Conservation (phyloP, 2,329 filamentous ascomycete species). For the Zasmidium citrigriseum region DNA sequence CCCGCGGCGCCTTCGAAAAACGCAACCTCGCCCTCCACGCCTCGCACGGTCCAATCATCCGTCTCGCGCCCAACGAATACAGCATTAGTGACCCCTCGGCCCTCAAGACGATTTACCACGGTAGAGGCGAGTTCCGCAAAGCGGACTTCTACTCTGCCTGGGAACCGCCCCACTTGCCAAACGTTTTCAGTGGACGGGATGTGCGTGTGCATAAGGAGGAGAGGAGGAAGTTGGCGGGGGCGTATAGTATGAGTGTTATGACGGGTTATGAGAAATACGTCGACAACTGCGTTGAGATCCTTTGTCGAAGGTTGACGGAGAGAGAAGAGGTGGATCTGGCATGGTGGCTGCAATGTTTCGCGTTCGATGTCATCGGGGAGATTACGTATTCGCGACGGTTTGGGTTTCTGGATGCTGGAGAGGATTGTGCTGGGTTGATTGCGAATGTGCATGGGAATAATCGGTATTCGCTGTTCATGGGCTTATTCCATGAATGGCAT, state of each 20-base stretch:
- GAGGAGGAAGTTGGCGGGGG: slow-evolving; percentile 5
- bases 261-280: slow-evolving; percentile 16
- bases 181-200: slow-evolving; percentile 3
- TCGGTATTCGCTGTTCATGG: not conserved
- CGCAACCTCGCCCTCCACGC: slow-evolving; percentile 29
- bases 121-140: slow-evolving; percentile 20
- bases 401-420: slow-evolving; percentile 40
- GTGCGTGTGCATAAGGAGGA: not conserved
- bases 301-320: slow-evolving; percentile 6
- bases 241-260: slow-evolving; percentile 20
- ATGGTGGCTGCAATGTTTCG: slow-evolving; percentile 37
- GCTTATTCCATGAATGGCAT: too few relatives aligned
- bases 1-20: not conserved
- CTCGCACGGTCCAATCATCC: slow-evolving; percentile 40
- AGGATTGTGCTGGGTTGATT: slow-evolving; percentile 23
- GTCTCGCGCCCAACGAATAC: slow-evolving; percentile 40
- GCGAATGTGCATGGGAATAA: not conserved
- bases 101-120: slow-evolving; percentile 21
- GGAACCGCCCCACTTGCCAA: not conserved
- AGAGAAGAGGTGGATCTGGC: slow-evolving; percentile 17
- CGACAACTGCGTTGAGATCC: slow-evolving; percentile 5
- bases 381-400: slow-evolving; percentile 38
- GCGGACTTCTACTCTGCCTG: slow-evolving; percentile 10
- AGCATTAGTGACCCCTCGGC: slow-evolving; percentile 12
- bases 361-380: slow-evolving; percentile 42